phyloP scores from a whole-genome alignment of 345 rosid species.

The Geranium brycei region DNA sequence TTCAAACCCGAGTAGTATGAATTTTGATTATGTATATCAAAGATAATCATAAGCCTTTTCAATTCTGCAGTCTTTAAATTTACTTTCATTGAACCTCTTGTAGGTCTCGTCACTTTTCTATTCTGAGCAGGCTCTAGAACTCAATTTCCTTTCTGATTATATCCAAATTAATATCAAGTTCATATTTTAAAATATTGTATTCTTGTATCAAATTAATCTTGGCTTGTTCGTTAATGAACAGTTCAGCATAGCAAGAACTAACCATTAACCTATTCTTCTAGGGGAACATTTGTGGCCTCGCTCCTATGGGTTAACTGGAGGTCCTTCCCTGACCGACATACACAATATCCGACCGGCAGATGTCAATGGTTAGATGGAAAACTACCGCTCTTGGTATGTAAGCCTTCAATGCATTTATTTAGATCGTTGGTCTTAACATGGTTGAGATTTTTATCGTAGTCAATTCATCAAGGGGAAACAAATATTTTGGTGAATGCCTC shows the following conservation, averaged over 20 bases:
- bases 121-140: too few species aligned
- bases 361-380: slow-evolving; percentile 7
- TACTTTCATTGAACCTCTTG: too few species aligned
- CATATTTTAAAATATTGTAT: too few species aligned
- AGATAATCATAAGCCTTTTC: too few species aligned
- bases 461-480: slow-evolving; percentile 16
- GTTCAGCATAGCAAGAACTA: background rate
- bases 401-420: background rate
- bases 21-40: too few species aligned
- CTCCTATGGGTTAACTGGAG: slow-evolving; percentile 11
- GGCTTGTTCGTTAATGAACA: background rate
- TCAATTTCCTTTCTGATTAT: too few species aligned
- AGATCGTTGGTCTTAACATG: background rate
- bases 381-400: background rate
- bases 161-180: too few species aligned
- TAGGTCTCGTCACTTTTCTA: too few species aligned
- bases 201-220: too few species aligned
- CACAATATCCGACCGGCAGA: slow-evolving; percentile 15
- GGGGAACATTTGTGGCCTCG: slow-evolving; percentile 19
- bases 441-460: slow-evolving; percentile 1
- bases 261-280: background rate
- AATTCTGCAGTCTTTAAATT: too few species aligned
- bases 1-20: too few species aligned
- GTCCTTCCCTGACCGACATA: slow-evolving; percentile 7
- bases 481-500: slow-evolving; percentile 14